Evolutionary conservation across 192 early-diverging fungal genomes (phyloP).

Genomic region (Phlyctochytrium planicorne): DNA sequence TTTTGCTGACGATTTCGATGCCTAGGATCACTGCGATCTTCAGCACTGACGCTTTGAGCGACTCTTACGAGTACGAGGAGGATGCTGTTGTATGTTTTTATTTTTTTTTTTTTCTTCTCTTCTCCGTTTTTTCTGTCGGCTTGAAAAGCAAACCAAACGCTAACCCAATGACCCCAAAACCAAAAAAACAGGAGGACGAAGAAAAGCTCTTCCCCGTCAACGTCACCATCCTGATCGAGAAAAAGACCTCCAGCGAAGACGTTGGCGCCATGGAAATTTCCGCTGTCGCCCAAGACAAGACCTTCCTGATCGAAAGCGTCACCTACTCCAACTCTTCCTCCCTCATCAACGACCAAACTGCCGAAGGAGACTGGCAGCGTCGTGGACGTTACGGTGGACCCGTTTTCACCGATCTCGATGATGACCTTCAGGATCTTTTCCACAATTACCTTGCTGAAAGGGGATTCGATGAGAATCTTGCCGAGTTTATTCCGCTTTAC

Average conservation of each 20-base stretch:
- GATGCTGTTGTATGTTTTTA: conserved; percentile 48
- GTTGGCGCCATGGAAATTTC: conserved; percentile 79
- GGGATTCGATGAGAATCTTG: conserved; percentile 77
- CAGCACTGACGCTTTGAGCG: conserved; percentile 81
- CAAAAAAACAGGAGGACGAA: conserved; percentile 34
- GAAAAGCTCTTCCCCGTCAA: conserved; percentile 66
- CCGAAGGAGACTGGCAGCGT: conserved; percentile 88
- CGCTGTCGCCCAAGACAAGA: conserved; percentile 76
- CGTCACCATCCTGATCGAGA: conserved; percentile 82
- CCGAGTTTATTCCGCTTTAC: conserved; percentile 84
- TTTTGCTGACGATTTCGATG: background rate
- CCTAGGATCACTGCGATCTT: conserved; percentile 79
- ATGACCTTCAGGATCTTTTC: conserved; percentile 57
- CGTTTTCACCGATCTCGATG: conserved; percentile 87
- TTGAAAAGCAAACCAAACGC: too few relatives aligned
- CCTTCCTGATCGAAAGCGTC: conserved; percentile 84
- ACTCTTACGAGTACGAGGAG: conserved; percentile 66
- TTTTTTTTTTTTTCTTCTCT: background rate
- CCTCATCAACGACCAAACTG: conserved; percentile 60
- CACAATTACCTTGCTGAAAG: conserved; percentile 74
- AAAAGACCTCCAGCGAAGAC: conserved; percentile 46
- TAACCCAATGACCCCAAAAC: conserved; percentile 20
- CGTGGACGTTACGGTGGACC: conserved; percentile 87
- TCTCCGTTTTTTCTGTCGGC: background rate
- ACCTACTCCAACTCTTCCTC: conserved; percentile 63